phyloP scores from a whole-genome alignment of 2,329 filamentous ascomycete species.

The Ceratocystis papillata region DNA sequence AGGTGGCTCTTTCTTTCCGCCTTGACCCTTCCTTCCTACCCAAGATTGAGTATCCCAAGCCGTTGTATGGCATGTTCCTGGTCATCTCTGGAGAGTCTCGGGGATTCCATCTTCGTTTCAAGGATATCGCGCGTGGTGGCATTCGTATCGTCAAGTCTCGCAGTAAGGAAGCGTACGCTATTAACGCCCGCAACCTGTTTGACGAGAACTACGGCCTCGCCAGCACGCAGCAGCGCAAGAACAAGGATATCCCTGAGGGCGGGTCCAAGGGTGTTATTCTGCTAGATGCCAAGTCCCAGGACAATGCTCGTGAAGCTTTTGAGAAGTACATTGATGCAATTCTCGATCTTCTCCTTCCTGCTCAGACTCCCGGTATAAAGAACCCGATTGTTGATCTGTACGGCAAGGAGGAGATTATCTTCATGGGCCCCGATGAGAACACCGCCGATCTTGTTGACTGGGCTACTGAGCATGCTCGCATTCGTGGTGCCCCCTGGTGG shows the following conservation, averaged over 20 bases:
- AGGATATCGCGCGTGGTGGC: slow-evolving; percentile 90
- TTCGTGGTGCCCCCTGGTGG: slow-evolving; percentile 90
- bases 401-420: slow-evolving; percentile 90
- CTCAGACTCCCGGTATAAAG: slow-evolving; percentile 91
- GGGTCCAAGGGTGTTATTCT: slow-evolving; percentile 97
- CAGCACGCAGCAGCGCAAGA: slow-evolving; percentile 98
- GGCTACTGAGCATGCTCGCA: slow-evolving; percentile 91
- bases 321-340: slow-evolving; percentile 99
- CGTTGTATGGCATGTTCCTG: slow-evolving; percentile 95
- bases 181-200: slow-evolving; percentile 92
- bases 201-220: slow-evolving; percentile 98
- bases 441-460: slow-evolving; percentile 94
- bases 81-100: slow-evolving; percentile 94
- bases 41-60: slow-evolving; percentile 82
- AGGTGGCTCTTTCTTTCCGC: slow-evolving; percentile 94
- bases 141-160: slow-evolving; percentile 98
- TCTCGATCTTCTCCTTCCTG: slow-evolving; percentile 81
- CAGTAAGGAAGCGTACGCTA: slow-evolving; percentile 88
- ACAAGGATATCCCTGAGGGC: slow-evolving; percentile 98
- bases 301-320: slow-evolving; percentile 83
- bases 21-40: slow-evolving; percentile 83
- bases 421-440: slow-evolving; percentile 98
- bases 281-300: slow-evolving; percentile 85
- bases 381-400: slow-evolving; percentile 95
- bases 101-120: slow-evolving; percentile 94